Evolutionary conservation across 1,284 basidiomycete genomes (phyloP), one percentile per base, ranked within the genome.

Genomic region (Coniophora puteana): DNA sequence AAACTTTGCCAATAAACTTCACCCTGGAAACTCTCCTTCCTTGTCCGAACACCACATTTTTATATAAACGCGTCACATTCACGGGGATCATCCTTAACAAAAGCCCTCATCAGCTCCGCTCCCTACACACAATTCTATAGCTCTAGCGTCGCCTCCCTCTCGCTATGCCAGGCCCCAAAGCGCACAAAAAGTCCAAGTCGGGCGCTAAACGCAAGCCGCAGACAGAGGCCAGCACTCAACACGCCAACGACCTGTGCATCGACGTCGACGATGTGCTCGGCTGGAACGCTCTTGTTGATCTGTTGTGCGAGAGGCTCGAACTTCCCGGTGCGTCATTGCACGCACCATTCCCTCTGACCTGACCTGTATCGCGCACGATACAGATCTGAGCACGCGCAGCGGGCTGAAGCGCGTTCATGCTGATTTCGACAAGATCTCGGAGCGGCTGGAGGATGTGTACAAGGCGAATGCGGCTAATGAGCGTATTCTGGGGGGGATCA

Each of bases 321-420:
- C 53, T 82, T 5, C 79, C 80, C 42, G 78, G 80, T 73, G 47
- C 16, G 69, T 54, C 23, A 0, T 10, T 1, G 4, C 4, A 3
- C 0, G 2, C 12, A 1, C n/a, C 8, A 1, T 4, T 16, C 23
- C 37, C 8, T 21, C n/a, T 34, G 4, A 14, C 8, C 18, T n/a
- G 24, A 24, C 24, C 40, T 40, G 13, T 33, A 42, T 44, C 6
- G 3, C 25, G 22, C 21, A 11, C 45, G n/a, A n/a, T n/a, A n/a
- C n/a, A 83, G 81, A 83, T 52, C 58, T 83, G 18, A 65, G 65
- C 4, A 73, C 63, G 17, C 65, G 77, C 23, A 71, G 67, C 50
- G 80, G 79, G 2, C 57, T 84, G 45, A 83, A 80, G 60, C 78
- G 76, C 47, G 65, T 81, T 4, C 78, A 83, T 51, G 59, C 62